These are phyloP conservation scores for Diplodia scrobiculata DNA, from an alignment of 2,329 filamentous ascomycete genomes.

Conservation along the genomic window DNA sequence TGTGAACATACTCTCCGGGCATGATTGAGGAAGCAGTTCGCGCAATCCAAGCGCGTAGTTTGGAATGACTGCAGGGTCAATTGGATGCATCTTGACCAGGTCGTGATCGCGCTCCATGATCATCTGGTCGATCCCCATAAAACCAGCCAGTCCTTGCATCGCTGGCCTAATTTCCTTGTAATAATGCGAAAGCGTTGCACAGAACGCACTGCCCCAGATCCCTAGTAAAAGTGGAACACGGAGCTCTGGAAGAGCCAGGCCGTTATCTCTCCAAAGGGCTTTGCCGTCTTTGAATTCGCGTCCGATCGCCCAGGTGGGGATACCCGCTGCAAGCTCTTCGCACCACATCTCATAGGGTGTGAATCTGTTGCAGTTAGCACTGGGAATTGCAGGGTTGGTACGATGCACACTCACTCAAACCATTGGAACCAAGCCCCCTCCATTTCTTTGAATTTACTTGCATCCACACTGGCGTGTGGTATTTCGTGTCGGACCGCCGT, in stretches of 20 bases:
- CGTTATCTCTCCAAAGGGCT: conserved; percentile 64
- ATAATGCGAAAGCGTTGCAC: conserved; percentile 92
- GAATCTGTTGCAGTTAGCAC: conserved; percentile 36
- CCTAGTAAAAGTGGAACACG: conserved; percentile 83
- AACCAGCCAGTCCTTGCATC: conserved; percentile 71
- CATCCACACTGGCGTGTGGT: conserved; percentile 53
- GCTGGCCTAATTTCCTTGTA: conserved; percentile 90
- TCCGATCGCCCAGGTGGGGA: conserved; percentile 92
- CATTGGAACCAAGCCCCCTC: conserved; percentile 92
- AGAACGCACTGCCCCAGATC: conserved; percentile 96
- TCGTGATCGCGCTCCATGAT: conserved; percentile 82
- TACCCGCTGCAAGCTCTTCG: conserved; percentile 86
- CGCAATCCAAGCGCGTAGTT: conserved; percentile 87
- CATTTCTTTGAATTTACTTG: conserved; percentile 49
- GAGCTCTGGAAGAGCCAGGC: conserved; percentile 77
- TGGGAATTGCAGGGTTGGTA: neutral
- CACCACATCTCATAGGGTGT: conserved; percentile 95
- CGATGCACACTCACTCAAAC: conserved; percentile 70
- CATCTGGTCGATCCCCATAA: conserved; percentile 75
- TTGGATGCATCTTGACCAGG: conserved; percentile 87
- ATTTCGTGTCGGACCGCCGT: conserved; percentile 96
- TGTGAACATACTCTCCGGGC: conserved; percentile 74
- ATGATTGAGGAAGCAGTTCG: conserved; percentile 70
- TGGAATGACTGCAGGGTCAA: conserved; percentile 86
- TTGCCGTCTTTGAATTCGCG: conserved; percentile 74